These are phyloP conservation scores for Fusarium stilboides DNA, from an alignment of 2,329 filamentous ascomycete species.

Conservation along the genomic window DNA sequence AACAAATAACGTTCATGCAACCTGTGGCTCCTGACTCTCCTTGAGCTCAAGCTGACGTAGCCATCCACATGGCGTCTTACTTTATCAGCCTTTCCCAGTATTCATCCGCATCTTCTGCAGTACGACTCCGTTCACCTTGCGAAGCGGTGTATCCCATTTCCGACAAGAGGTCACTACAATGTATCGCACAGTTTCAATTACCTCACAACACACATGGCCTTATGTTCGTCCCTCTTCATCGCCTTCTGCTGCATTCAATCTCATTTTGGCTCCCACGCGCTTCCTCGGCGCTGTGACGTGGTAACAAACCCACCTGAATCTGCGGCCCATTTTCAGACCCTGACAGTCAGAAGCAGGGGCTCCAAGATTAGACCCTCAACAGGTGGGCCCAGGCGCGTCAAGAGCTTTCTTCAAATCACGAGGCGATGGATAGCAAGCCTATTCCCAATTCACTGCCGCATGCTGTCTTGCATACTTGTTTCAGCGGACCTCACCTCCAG, in stretches of 20 bases:
- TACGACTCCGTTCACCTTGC: constrained; percentile 2
- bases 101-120: background rate
- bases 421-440: constrained; percentile 15
- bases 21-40: constrained; percentile 11
- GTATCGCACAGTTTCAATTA: constrained; percentile 27
- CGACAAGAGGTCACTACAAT: constrained; percentile 11
- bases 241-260: constrained; percentile 8
- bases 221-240: constrained; percentile 12
- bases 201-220: constrained; percentile 33
- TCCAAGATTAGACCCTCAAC: constrained; percentile 30
- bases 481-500: constrained; percentile 6
- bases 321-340: constrained; percentile 43
- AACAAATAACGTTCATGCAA: constrained; percentile 28
- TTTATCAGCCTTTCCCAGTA: constrained; percentile 6
- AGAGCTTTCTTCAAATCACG: constrained; percentile 35
- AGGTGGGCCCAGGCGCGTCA: constrained; percentile 30
- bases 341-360: constrained; percentile 26
- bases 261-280: constrained; percentile 31
- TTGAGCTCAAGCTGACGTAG: constrained; percentile 29
- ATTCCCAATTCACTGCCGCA: constrained; percentile 23
- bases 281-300: constrained; percentile 43
- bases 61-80: constrained; percentile 3
- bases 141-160: constrained; percentile 14
- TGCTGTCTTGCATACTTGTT: constrained; percentile 19
- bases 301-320: constrained; percentile 42